Evolutionary conservation across 2,329 filamentous ascomycete genomes (phyloP).

Genomic region (Sarocladium kiliense): DNA sequence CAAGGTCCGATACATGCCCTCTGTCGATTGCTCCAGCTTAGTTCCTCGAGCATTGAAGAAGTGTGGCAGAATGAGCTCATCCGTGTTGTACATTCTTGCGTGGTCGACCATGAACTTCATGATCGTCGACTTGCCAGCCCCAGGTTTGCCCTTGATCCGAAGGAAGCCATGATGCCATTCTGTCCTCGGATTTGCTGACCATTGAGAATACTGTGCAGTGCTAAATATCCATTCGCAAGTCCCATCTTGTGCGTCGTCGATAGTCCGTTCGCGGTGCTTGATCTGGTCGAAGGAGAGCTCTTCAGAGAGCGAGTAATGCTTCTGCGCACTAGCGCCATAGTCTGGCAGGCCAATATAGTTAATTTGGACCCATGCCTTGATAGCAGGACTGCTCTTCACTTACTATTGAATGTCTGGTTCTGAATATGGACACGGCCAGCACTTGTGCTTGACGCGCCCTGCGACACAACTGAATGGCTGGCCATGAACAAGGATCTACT

Average conservation of each 20-base stretch:
- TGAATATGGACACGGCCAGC: no score
- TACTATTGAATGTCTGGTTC: no score
- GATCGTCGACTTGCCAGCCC: constrained; percentile 12
- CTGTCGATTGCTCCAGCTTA: constrained; percentile 35
- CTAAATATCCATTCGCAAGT: neutral
- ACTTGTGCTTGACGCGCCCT: no score
- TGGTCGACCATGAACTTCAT: constrained; percentile 10
- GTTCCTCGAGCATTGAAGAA: constrained; percentile 47
- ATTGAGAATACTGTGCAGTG: neutral
- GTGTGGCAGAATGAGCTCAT: constrained; percentile 29
- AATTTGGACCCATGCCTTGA: no score
- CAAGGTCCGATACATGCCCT: constrained; percentile 45
- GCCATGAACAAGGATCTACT: no score
- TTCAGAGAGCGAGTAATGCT: neutral
- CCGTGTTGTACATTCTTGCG: neutral
- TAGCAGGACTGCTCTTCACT: no score
- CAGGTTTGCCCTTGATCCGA: constrained; percentile 11
- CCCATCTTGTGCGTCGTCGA: neutral
- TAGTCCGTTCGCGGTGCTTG: neutral
- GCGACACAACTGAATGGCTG: no score
- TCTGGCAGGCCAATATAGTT: no score
- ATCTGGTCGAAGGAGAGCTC: neutral
- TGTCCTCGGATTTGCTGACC: neutral
- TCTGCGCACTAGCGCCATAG: neutral
- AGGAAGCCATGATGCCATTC: constrained; percentile 5